These are phyloP conservation scores for Pyricularia grisea DNA, from an alignment of 2,329 filamentous ascomycete genomes.

Conservation along the genomic window DNA sequence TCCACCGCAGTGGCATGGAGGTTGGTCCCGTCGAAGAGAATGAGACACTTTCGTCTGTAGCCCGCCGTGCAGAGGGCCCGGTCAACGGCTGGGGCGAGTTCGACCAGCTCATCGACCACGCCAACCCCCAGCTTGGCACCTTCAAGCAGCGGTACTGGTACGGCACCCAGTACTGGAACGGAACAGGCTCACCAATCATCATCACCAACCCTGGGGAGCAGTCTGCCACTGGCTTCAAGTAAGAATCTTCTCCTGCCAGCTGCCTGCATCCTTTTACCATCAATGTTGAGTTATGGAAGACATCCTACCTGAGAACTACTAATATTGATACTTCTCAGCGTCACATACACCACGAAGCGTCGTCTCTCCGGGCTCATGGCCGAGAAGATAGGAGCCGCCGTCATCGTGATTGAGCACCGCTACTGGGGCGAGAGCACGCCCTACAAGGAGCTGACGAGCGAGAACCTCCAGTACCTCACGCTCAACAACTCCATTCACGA, in stretches of 20 bases:
- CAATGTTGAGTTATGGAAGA: neutral
- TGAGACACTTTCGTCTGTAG: neutral
- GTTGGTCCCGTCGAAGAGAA: neutral
- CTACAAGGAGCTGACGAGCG: conserved; percentile 20
- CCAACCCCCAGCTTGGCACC: conserved; percentile 27
- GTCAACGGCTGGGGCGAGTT: conserved; percentile 17
- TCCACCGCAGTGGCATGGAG: conserved; percentile 2
- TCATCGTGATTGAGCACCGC: conserved; percentile 31
- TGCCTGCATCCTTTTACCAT: neutral
- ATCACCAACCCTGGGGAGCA: conserved; percentile 28
- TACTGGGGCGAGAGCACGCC: conserved; percentile 32
- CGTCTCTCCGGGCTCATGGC: conserved; percentile 29
- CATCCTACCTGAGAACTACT: neutral
- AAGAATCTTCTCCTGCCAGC: neutral
- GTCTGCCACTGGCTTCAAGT: conserved; percentile 9
- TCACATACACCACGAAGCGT: neutral
- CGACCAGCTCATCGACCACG: conserved; percentile 31
- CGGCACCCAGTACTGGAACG: conserved; percentile 27
- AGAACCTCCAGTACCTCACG: conserved; percentile 28
- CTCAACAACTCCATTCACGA: conserved; percentile 30
- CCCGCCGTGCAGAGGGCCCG: neutral
- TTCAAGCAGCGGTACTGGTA: conserved; percentile 33
- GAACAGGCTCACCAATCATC: conserved; percentile 28
- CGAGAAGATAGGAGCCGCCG: conserved; percentile 25
- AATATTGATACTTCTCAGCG: neutral